Evolutionary conservation across 1,284 basidiomycete species (phyloP).

Genomic region (Leccinum discolor): DNA sequence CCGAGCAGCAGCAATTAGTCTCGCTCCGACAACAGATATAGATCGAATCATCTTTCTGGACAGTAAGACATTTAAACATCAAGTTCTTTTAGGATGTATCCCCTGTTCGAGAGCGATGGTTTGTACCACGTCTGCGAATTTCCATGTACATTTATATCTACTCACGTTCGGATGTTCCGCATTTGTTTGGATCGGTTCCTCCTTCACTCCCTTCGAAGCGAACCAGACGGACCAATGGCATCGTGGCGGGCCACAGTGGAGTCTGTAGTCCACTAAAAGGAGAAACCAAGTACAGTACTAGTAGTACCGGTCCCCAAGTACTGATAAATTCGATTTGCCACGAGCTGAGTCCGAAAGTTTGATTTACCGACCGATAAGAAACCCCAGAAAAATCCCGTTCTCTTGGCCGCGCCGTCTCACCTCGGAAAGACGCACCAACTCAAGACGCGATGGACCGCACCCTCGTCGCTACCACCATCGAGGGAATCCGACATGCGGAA

Average conservation of each 20-base stretch:
- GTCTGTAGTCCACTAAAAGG: not conserved
- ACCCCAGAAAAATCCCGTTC: too few relatives aligned
- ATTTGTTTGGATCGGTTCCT: conserved; percentile 10
- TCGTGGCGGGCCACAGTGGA: not conserved
- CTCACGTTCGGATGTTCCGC: conserved; percentile 18
- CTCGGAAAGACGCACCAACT: too few relatives aligned
- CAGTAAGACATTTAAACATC: not conserved
- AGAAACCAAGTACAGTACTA: too few relatives aligned
- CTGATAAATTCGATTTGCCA: too few relatives aligned
- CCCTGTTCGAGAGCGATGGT: conserved; percentile 2
- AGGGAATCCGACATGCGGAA: not conserved
- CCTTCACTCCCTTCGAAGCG: not conserved
- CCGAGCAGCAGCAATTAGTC: conserved; percentile 38
- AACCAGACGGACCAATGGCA: not conserved
- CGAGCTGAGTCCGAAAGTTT: too few relatives aligned
- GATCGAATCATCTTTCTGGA: conserved; percentile 41
- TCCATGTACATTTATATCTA: conserved; percentile 13
- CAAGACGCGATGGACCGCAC: not conserved
- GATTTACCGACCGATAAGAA: too few relatives aligned
- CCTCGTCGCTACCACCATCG: not conserved
- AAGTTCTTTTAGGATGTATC: conserved; percentile 9
- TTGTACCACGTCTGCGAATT: conserved; percentile 6
- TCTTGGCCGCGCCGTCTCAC: too few relatives aligned
- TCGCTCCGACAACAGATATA: conserved; percentile 47
- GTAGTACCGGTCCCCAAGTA: too few relatives aligned